These are phyloP conservation scores for Coelastrella sp. DNA, from an alignment of 139 green algal species.

Conservation along the genomic window DNA sequence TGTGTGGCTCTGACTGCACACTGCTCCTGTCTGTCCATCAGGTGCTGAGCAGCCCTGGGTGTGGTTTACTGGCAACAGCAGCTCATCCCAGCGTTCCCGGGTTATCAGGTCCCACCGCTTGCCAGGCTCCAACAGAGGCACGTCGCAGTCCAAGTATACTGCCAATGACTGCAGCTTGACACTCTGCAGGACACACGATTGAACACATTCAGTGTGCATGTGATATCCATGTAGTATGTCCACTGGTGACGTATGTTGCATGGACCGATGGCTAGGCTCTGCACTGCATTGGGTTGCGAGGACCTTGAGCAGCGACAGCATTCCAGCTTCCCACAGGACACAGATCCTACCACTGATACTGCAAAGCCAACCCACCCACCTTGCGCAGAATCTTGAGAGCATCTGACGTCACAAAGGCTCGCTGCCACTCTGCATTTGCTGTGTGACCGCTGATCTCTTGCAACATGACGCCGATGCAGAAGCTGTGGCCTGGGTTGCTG, in stretches of 20 bases:
- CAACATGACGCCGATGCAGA: conserved; percentile 84
- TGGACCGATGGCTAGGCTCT: too few species aligned
- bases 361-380: conserved; percentile 44
- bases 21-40: not conserved
- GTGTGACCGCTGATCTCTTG: conserved; percentile 86
- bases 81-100: conserved; percentile 77
- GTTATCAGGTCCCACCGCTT: conserved; percentile 67
- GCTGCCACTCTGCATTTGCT: conserved; percentile 82
- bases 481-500: conserved; percentile 70
- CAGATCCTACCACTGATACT: too few species aligned
- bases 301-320: too few species aligned
- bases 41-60: not conserved
- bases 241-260: too few species aligned
- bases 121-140: conserved; percentile 56
- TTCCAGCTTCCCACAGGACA: too few species aligned
- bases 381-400: conserved; percentile 89
- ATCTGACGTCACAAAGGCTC: conserved; percentile 85
- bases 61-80: conserved; percentile 74
- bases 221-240: too few species aligned
- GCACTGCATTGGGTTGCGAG: too few species aligned
- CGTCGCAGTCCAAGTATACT: conserved; percentile 88
- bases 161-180: conserved; percentile 74
- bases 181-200: conserved; percentile 61
- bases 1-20: not conserved
- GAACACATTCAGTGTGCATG: too few species aligned